Evolutionary conservation across 1,284 basidiomycete species (phyloP).

Genomic region (Malassezia equina): DNA sequence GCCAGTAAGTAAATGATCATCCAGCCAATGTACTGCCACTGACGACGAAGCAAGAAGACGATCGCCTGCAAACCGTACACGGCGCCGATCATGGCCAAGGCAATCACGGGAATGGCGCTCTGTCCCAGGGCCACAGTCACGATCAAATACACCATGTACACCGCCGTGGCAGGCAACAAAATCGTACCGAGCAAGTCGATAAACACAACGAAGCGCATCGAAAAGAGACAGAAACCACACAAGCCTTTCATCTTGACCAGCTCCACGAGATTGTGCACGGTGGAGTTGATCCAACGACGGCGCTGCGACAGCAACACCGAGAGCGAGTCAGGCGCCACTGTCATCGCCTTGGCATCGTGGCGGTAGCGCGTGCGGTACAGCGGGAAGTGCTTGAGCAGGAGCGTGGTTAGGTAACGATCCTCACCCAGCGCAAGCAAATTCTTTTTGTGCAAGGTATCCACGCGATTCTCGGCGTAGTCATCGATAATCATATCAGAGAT

Average conservation of each 20-base stretch:
- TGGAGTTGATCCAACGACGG: conserved; percentile 99
- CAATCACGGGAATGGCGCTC: conserved; percentile 51
- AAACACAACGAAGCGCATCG: conserved; percentile 96
- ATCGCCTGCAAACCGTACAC: conserved; percentile 63
- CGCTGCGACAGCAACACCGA: conserved; percentile 89
- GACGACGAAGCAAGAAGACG: conserved; percentile 47
- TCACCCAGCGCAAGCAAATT: conserved; percentile 92
- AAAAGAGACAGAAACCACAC: conserved; percentile 83
- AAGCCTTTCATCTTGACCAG: conserved; percentile 82
- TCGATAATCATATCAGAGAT: conserved; percentile 72
- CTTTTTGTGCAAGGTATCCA: conserved; percentile 81
- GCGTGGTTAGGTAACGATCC: conserved; percentile 92
- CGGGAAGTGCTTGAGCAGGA: conserved; percentile 64
- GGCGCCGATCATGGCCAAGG: conserved; percentile 80
- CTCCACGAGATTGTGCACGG: conserved; percentile 90
- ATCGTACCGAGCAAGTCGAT: conserved; percentile 71
- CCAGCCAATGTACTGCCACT: conserved; percentile 47
- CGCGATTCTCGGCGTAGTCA: conserved; percentile 89
- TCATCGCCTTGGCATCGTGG: conserved; percentile 71
- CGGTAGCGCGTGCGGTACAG: conserved; percentile 77
- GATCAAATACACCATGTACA: conserved; percentile 55
- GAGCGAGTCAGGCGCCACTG: conserved; percentile 60
- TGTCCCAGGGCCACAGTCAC: conserved; percentile 31
- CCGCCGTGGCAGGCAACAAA: conserved; percentile 82
- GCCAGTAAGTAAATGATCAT: conserved; percentile 58